phyloP scores from a whole-genome alignment of 306 rosid genomes.

The Canavalia gladiata region DNA sequence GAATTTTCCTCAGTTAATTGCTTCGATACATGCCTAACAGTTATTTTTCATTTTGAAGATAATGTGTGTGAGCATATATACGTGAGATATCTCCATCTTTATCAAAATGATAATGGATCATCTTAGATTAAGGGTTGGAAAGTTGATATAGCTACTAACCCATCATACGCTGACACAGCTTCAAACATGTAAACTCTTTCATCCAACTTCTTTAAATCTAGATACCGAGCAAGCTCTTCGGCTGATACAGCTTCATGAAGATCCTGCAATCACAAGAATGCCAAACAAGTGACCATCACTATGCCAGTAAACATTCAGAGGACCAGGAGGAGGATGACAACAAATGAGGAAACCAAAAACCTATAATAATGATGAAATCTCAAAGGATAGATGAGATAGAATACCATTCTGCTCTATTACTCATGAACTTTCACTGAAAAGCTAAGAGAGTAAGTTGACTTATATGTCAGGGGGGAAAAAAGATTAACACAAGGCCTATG shows the following conservation, averaged over 20 bases:
- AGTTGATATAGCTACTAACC: slow-evolving; percentile 61
- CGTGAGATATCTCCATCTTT: slow-evolving; percentile 32
- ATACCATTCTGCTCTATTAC: background rate
- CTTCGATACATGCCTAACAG: slow-evolving; percentile 6
- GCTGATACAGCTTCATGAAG: slow-evolving; percentile 81
- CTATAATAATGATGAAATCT: slow-evolving; percentile 8
- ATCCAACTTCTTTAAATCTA: slow-evolving; percentile 95
- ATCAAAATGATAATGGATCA: slow-evolving; percentile 37
- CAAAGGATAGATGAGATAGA: slow-evolving; percentile 29
- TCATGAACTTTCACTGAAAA: slow-evolving; percentile 34
- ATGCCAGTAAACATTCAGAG: slow-evolving; percentile 8
- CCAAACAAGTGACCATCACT: slow-evolving; percentile 19
- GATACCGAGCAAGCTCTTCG: slow-evolving; percentile 85
- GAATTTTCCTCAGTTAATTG: background rate
- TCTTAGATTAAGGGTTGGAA: slow-evolving; percentile 38
- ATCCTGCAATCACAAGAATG: slow-evolving; percentile 69
- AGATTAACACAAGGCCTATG: slow-evolving; percentile 17
- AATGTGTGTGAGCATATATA: background rate
- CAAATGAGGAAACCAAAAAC: slow-evolving; percentile 23
- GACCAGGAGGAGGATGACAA: slow-evolving; percentile 12
- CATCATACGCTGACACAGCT: slow-evolving; percentile 94
- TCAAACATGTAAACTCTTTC: slow-evolving; percentile 96
- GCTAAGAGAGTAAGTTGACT: slow-evolving; percentile 18
- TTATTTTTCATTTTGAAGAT: slow-evolving; percentile 28
- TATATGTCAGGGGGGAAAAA: background rate